Percentiles rank a stretch among this genome's conserved stretches.
Evolutionary conservation across 2,329 filamentous ascomycete species (phyloP).

Genomic region (Nothophoma quercina): DNA sequence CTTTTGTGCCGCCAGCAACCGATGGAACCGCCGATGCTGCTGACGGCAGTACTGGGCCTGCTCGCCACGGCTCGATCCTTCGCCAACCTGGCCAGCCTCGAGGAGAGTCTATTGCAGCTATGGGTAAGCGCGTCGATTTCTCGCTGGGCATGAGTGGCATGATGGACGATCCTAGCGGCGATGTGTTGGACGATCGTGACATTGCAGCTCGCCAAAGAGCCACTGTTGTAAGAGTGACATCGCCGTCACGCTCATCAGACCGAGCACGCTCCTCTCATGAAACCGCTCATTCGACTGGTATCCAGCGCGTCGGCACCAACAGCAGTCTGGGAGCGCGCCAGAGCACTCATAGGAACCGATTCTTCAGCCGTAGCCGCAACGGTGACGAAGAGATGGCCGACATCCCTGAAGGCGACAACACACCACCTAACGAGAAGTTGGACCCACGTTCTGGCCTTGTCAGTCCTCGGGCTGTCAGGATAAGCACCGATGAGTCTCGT

Average conservation of each 20-base stretch:
- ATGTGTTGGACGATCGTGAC: slow-evolving; percentile 68
- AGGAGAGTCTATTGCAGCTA: slow-evolving; percentile 64
- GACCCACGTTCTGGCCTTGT: slow-evolving; percentile 47
- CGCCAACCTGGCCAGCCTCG: slow-evolving; percentile 60
- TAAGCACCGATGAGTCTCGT: slow-evolving; percentile 29
- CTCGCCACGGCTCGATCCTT: slow-evolving; percentile 61
- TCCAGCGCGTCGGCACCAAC: slow-evolving; percentile 48
- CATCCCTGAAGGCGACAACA: slow-evolving; percentile 51
- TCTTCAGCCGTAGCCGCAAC: slow-evolving; percentile 61
- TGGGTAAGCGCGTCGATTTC: slow-evolving; percentile 72
- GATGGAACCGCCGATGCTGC: slow-evolving; percentile 21
- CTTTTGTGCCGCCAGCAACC: slow-evolving; percentile 51
- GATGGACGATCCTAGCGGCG: slow-evolving; percentile 66
- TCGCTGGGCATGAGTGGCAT: slow-evolving; percentile 71
- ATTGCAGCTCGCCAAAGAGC: slow-evolving; percentile 44
- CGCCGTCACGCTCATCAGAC: slow-evolving; percentile 46
- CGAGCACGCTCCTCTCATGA: slow-evolving; percentile 42
- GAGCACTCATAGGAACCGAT: slow-evolving; percentile 65
- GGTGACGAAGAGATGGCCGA: slow-evolving; percentile 56
- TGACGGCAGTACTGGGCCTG: slow-evolving; percentile 13
- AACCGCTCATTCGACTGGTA: slow-evolving; percentile 41
- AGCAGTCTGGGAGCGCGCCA: slow-evolving; percentile 39
- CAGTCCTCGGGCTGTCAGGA: slow-evolving; percentile 41
- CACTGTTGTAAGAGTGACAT: slow-evolving; percentile 51
- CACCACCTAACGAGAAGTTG: slow-evolving; percentile 38